Base-by-base conservation (phyloP, 2,329 filamentous ascomycete genomes). In the Colletotrichum scovillei region DNA sequence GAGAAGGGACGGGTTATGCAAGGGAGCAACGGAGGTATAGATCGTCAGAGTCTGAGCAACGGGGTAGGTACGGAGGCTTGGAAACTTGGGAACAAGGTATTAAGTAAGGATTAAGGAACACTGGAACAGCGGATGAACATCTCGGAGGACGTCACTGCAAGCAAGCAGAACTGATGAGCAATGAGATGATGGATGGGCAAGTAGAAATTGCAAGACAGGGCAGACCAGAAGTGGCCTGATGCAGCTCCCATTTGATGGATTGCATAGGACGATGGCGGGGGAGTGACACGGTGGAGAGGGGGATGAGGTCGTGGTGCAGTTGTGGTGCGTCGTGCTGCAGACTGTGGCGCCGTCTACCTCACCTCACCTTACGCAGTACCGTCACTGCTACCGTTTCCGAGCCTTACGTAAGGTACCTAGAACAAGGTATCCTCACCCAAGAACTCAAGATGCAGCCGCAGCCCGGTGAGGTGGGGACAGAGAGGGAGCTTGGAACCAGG, bases 241-340 rank as follows among this genome's bases (percentile, higher is more conserved):
- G 67, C 71, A 73, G 55, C 67, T 71, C 67, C 67, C 32, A 66
- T n/a, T 66, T 65, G 56, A 66, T 22, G 62, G 60, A 66, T 42
- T 49, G 62, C 46, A 73, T 73, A 68, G 63, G 67, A 70, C 57
- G 71, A 73, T 57, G 62, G 71, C 71, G 71, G 71, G 71, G 71
- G 26, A 72, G 30, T 64, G 66, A 63, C 69, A 64, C 42, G 64
- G 55, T 59, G 59, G 55, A 28, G 30, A 63, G 58, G 46, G 56
- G 49, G 28, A 53, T 72, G 53, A 24, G 65, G 65, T 53, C 28
- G 35, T 49, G 42, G 42, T 49, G 19, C 42, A 42, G 42, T 46
- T 16, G 42, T 46, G 42, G 16, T 46, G 42, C 42, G 42, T 46
- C 19, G 42, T 53, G 42, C 28, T 60, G 42, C 30, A 38, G 65